Evolutionary conservation across 176 grass and related monocot species (phyloP).

Genomic region (Triticum urartu): DNA sequence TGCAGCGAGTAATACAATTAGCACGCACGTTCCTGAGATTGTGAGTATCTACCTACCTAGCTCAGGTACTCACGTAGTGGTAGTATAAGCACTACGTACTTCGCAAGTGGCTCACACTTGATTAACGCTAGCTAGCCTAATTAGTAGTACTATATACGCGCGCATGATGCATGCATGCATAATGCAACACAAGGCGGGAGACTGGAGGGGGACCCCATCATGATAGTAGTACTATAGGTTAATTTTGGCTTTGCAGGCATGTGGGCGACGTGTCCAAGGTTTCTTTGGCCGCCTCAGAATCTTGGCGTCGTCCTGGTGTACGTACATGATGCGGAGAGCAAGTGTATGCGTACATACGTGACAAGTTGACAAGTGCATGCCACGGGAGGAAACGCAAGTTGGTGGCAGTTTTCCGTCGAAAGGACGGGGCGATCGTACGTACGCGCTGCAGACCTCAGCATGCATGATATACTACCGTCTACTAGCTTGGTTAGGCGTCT

Average conservation of each 20-base stretch:
- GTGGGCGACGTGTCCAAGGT: constrained; percentile 12
- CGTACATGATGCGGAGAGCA: neutral
- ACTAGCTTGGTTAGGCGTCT: neutral
- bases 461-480: neutral
- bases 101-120: neutral
- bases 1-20: neutral
- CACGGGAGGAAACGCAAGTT: neutral
- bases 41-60: neutral
- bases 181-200: neutral
- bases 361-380: constrained; percentile 25
- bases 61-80: neutral
- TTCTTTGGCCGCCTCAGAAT: constrained; percentile 1
- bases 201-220: neutral
- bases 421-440: neutral
- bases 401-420: neutral
- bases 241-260: constrained; percentile 7
- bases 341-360: neutral
- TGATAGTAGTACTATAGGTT: no score
- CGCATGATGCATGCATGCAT: neutral
- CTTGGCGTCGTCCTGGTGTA: neutral
- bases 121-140: neutral
- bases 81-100: neutral
- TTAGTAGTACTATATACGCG: neutral
- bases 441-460: neutral
- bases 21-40: constrained; percentile 10